These are phyloP conservation scores for Trichoderma koningiopsis DNA, from an alignment of 2,329 filamentous ascomycete species.

Conservation along the genomic window DNA sequence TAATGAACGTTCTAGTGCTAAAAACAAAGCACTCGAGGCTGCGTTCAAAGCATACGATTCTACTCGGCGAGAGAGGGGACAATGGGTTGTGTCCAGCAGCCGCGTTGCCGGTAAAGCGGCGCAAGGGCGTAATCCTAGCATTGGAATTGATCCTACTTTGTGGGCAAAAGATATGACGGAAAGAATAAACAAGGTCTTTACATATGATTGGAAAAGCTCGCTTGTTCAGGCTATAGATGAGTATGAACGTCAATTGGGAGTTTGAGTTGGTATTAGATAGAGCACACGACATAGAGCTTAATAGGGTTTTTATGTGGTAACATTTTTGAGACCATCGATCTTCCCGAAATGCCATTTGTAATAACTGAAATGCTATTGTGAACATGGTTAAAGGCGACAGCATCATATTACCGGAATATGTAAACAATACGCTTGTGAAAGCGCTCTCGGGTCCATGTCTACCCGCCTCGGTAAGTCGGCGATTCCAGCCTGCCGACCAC, in stretches of 20 bases:
- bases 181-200: neutral
- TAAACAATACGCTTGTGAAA: neutral
- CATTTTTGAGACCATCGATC: neutral
- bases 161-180: neutral
- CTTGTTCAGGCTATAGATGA: neutral
- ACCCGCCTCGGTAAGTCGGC: neutral
- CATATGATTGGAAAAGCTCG: neutral
- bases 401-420: neutral
- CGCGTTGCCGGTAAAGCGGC: neutral
- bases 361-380: neutral
- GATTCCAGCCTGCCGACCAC: neutral
- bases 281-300: neutral
- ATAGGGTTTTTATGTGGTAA: neutral
- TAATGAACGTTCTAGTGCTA: neutral
- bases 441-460: neutral
- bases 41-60: conserved; percentile 23
- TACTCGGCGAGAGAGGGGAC: conserved; percentile 21
- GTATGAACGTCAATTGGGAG: neutral
- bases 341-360: neutral
- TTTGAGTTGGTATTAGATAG: neutral
- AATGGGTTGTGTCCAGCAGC: conserved; percentile 28
- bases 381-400: neutral
- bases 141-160: neutral
- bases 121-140: neutral
- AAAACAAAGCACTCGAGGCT: neutral